A percentile compares a stretch with the other conserved stretches of the same genome.
These are phyloP conservation scores for Hymenoscyphus infarciens DNA, from an alignment of 2,329 filamentous ascomycete genomes.

Conservation along the genomic window DNA sequence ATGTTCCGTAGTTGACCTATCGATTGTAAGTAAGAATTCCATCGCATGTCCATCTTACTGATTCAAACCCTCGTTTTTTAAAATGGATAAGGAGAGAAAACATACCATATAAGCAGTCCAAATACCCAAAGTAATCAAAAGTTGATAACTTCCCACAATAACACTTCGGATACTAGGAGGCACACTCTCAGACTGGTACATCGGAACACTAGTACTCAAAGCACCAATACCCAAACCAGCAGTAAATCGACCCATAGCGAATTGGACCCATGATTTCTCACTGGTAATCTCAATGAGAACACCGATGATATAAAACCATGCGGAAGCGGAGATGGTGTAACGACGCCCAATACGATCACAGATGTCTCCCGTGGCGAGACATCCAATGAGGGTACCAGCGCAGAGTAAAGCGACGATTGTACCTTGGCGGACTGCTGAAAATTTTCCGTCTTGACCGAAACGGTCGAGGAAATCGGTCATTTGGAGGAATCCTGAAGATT, in stretches of 20 bases:
- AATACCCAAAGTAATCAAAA: slow-evolving; percentile 68
- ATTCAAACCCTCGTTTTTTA: no score
- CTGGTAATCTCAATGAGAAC: slow-evolving; percentile 63
- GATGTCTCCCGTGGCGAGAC: slow-evolving; percentile 55
- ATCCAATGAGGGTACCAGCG: slow-evolving; percentile 56
- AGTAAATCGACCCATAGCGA: slow-evolving; percentile 62
- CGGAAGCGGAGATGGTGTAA: slow-evolving; percentile 58
- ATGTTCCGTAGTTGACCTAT: slow-evolving; percentile 58
- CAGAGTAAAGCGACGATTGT: slow-evolving; percentile 61
- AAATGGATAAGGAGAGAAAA: no score
- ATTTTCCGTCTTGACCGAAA: slow-evolving; percentile 48
- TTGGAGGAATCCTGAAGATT: slow-evolving; percentile 54
- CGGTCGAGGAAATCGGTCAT: slow-evolving; percentile 55
- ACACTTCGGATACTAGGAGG: slow-evolving; percentile 62
- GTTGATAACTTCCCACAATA: slow-evolving; percentile 62
- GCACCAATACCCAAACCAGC: slow-evolving; percentile 64
- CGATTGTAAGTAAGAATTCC: slow-evolving; percentile 38
- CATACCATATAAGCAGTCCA: slow-evolving; percentile 52
- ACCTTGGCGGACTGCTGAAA: slow-evolving; percentile 58
- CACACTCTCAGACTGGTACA: slow-evolving; percentile 66
- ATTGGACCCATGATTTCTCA: slow-evolving; percentile 54
- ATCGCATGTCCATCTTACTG: not conserved
- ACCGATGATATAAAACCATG: slow-evolving; percentile 60
- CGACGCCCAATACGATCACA: slow-evolving; percentile 60
- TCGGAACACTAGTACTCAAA: slow-evolving; percentile 60